These are phyloP conservation scores for Daldinia concentrica DNA, from an alignment of 495 filamentous ascomycete species.

Conservation along the genomic window DNA sequence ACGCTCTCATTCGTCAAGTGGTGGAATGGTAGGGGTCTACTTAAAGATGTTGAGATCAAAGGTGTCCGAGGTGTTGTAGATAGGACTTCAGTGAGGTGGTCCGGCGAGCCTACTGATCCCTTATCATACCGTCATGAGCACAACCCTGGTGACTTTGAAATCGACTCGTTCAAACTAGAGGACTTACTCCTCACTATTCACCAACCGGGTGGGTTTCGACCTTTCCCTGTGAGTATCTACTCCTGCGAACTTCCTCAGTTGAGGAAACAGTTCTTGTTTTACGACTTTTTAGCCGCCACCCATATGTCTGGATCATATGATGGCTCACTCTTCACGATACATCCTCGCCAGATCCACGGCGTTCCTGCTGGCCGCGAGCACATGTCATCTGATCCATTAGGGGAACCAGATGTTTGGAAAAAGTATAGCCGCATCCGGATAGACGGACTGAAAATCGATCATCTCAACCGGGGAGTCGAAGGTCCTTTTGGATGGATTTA, in stretches of 20 bases:
- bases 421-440: slow-evolving; percentile 91
- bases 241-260: slow-evolving; percentile 92
- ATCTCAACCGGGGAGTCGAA: slow-evolving; percentile 91
- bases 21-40: slow-evolving; percentile 94
- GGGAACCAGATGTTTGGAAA: slow-evolving; percentile 77
- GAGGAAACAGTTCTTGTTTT: slow-evolving; percentile 96
- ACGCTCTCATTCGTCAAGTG: slow-evolving; percentile 97
- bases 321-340: slow-evolving; percentile 95
- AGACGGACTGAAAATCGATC: slow-evolving; percentile 93
- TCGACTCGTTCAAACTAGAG: slow-evolving; percentile 94
- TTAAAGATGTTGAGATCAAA: slow-evolving; percentile 91
- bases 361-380: slow-evolving; percentile 55
- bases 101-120: slow-evolving; percentile 79
- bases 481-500: slow-evolving; percentile 98
- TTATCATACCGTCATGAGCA: slow-evolving; percentile 86
- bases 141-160: slow-evolving; percentile 92
- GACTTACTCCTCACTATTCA: slow-evolving; percentile 92
- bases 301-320: slow-evolving; percentile 97
- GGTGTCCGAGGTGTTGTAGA: slow-evolving; percentile 97
- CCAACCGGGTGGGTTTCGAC: slow-evolving; percentile 88
- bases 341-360: slow-evolving; percentile 89
- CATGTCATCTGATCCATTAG: slow-evolving; percentile 59
- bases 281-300: slow-evolving; percentile 94
- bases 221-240: slow-evolving; percentile 94
- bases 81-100: slow-evolving; percentile 80